Base-by-base conservation (phyloP, 345 rosid genomes). In the Eucalyptus grandis region DNA sequence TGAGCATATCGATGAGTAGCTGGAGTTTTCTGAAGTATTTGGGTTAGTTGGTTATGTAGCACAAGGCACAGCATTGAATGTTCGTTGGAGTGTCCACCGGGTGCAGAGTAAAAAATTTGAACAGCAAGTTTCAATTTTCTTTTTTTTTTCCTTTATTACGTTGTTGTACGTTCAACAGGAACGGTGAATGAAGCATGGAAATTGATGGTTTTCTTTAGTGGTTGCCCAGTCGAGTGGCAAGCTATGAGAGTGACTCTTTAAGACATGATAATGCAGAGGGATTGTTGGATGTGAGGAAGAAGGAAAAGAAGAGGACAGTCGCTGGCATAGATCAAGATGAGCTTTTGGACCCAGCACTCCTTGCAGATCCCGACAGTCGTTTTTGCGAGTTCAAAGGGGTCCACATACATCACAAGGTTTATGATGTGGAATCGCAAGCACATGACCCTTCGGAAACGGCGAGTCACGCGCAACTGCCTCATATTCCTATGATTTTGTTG, bases 361-460 rank as follows among this genome's bases (percentile, higher is more conserved):
- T 98, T 83, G 98, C 98, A 26, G 99, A 98, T 91, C 95, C 96
- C 14, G 99, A 96, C 92, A 96, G 99, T 88, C 93, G 94, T 89
- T 98, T 98, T 91, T 98, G 96, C 67, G 98, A 98, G 96, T 97
- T 98, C 91, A 92, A 93, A 86, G 98, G 99, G 77, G 93, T 98
- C 83, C 93, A 92, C 60, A 92, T 98, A 53, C 99, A 97, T 92
- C 95, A 97, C 93, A 98, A 98, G 92, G 91, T 94, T 8, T 92
- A 89, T 83, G 93, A 93, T 89, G 92, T 95, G 88, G 92, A 86
- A 3, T 88, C 92, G 80, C 88, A 87, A 85, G 72, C 91, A 26
- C 87, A 88, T 89, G 89, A 91, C 87, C 91, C 90, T 53, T 62
- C 80, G 6, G 40, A 44, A 60, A 90, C 65, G 34, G 88, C 72